These are phyloP conservation scores for Globisporangium apiculatum DNA, from an alignment of 352 stramenopile genomes.

Conservation along the genomic window DNA sequence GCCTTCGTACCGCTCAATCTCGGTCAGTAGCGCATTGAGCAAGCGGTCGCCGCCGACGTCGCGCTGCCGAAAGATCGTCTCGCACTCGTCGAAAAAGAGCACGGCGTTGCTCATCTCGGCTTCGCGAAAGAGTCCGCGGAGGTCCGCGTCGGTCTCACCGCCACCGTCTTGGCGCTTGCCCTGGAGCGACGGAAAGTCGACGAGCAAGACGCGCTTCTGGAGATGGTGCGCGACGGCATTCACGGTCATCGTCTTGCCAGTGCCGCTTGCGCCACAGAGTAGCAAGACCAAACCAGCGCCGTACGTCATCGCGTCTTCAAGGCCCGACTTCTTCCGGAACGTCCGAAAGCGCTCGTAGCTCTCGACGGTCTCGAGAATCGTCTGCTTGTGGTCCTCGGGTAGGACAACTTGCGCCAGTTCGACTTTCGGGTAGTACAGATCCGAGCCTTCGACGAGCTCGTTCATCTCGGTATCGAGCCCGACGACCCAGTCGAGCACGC, in stretches of 20 bases:
- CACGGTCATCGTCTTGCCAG: conserved; percentile 90
- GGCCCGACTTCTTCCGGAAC: conserved; percentile 72
- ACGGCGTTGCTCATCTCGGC: conserved; percentile 87
- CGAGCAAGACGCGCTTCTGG: conserved; percentile 83
- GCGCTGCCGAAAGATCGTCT: conserved; percentile 85
- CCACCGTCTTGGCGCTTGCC: conserved; percentile 72
- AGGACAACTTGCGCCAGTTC: conserved; percentile 80
- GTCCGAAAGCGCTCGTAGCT: conserved; percentile 77
- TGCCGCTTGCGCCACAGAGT: conserved; percentile 76
- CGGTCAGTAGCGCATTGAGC: conserved; percentile 78
- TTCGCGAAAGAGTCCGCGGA: conserved; percentile 81
- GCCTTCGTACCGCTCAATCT: conserved; percentile 86
- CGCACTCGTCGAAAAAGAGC: conserved; percentile 88
- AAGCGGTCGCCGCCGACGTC: conserved; percentile 70
- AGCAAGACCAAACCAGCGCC: conserved; percentile 73
- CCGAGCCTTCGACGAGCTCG: conserved; percentile 82
- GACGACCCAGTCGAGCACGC: conserved; percentile 83
- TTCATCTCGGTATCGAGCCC: conserved; percentile 87
- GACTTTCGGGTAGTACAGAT: conserved; percentile 83
- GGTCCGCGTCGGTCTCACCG: conserved; percentile 60
- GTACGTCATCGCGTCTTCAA: conserved; percentile 75
- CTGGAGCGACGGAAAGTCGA: conserved; percentile 83
- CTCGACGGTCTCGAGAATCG: conserved; percentile 73
- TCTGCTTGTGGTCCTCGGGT: conserved; percentile 76
- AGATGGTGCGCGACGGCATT: conserved; percentile 82